A percentile compares a stretch with the other conserved stretches of the same genome.
These are phyloP conservation scores for Aureobasidium sp. DNA, from an alignment of 2,329 filamentous ascomycete genomes.

Conservation along the genomic window DNA sequence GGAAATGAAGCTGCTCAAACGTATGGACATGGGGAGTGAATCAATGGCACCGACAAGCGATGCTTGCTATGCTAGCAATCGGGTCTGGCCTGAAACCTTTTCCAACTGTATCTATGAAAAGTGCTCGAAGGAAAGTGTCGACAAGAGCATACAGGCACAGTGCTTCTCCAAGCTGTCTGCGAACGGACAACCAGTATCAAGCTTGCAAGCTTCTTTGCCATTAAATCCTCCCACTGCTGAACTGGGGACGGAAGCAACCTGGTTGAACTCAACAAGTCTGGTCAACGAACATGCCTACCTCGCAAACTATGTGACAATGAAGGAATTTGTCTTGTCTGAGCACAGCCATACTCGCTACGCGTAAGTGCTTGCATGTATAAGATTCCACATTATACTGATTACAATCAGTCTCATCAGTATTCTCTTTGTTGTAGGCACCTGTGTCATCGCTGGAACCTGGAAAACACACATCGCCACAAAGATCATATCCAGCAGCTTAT, in stretches of 20 bases:
- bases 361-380: conserved; percentile 18
- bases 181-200: background rate
- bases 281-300: conserved; percentile 24
- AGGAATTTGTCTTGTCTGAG: conserved; percentile 26
- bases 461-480: conserved; percentile 9
- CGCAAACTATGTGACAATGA: conserved; percentile 22
- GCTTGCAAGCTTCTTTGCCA: background rate
- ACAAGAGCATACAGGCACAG: background rate
- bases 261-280: conserved; percentile 26
- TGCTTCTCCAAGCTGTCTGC: background rate
- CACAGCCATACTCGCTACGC: conserved; percentile 25
- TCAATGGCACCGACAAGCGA: conserved; percentile 17
- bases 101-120: conserved; percentile 24
- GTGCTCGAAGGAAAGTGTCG: conserved; percentile 18
- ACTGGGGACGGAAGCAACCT: conserved; percentile 14
- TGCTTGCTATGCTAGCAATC: conserved; percentile 25
- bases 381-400: no score
- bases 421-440: conserved; percentile 16
- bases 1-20: background rate
- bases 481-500: background rate
- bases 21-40: conserved; percentile 5
- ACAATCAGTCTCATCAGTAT: no score
- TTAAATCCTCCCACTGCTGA: background rate
- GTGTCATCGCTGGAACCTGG: background rate
- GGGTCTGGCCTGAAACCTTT: conserved; percentile 23